A percentile compares a stretch with the other conserved stretches of the same genome.
Conservation (phyloP, 225 moss, liverwort and hornwort species). For the Marchantia polymorpha region DNA sequence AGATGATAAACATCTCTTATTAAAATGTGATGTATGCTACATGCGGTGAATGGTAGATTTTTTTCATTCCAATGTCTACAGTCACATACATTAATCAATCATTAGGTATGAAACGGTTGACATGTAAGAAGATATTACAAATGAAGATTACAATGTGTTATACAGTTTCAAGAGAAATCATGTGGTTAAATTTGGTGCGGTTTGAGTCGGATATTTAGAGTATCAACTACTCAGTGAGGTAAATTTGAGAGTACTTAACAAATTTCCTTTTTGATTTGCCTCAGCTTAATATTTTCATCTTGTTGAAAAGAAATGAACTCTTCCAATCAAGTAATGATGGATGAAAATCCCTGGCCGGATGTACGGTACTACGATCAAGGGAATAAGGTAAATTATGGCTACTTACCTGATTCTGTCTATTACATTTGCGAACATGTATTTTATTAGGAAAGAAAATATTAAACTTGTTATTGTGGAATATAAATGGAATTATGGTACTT, state of each 20-base stretch:
- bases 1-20: too few species aligned
- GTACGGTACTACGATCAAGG: slow-evolving; percentile 33
- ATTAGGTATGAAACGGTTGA: too few species aligned
- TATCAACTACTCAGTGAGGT: neutral
- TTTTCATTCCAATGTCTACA: too few species aligned
- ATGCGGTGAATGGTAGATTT: too few species aligned
- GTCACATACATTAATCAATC: too few species aligned
- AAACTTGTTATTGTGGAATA: too few species aligned
- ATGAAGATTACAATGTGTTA: too few species aligned
- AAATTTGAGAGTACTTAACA: neutral
- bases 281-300: neutral
- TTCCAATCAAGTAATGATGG: slow-evolving; percentile 5
- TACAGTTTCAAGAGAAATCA: neutral
- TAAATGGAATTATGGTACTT: too few species aligned
- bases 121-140: too few species aligned
- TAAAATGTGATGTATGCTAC: too few species aligned
- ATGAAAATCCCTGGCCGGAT: slow-evolving; percentile 24
- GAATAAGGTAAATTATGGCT: slow-evolving; percentile 25
- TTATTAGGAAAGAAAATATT: too few species aligned
- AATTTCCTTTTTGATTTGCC: neutral
- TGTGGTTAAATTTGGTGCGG: neutral
- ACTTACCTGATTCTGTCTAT: neutral
- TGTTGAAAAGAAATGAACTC: neutral
- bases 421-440: too few species aligned
- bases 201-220: neutral